phyloP scores from a whole-genome alignment of 345 rosid species.

The Psidium guajava region DNA sequence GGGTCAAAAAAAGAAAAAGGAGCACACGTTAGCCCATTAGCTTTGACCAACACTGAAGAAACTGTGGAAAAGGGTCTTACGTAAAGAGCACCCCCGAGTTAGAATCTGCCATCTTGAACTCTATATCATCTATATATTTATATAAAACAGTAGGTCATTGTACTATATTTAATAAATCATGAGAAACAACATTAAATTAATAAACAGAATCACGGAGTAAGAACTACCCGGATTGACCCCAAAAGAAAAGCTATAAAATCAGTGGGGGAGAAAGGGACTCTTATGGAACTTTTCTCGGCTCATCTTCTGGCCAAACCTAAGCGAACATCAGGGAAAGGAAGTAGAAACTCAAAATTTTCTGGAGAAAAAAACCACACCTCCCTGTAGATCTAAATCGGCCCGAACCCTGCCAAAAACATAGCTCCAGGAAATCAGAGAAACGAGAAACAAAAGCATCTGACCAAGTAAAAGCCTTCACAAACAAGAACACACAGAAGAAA shows the following conservation, averaged over 20 bases:
- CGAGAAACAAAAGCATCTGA: background rate
- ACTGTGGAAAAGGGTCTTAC: background rate
- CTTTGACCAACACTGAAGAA: background rate
- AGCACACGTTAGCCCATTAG: background rate
- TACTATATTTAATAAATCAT: background rate
- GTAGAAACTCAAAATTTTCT: background rate
- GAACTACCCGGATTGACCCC: background rate
- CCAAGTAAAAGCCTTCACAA: background rate
- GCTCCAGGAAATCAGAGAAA: background rate
- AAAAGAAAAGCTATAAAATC: background rate
- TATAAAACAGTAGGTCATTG: background rate
- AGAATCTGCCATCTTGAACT: background rate
- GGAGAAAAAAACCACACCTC: background rate
- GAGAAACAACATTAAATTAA: background rate
- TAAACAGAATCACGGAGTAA: background rate
- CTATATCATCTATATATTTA: background rate
- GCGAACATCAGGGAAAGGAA: background rate
- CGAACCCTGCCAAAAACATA: background rate
- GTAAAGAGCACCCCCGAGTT: background rate
- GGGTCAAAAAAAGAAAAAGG: background rate
- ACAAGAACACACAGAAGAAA: background rate
- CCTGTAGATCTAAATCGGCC: background rate
- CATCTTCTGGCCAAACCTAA: background rate
- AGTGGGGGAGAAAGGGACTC: background rate
- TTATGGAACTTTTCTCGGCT: background rate